Percentiles rank a stretch among this genome's conserved stretches.
Conservation (phyloP, 352 stramenopile species). For the Aphanomyces euteiches region DNA sequence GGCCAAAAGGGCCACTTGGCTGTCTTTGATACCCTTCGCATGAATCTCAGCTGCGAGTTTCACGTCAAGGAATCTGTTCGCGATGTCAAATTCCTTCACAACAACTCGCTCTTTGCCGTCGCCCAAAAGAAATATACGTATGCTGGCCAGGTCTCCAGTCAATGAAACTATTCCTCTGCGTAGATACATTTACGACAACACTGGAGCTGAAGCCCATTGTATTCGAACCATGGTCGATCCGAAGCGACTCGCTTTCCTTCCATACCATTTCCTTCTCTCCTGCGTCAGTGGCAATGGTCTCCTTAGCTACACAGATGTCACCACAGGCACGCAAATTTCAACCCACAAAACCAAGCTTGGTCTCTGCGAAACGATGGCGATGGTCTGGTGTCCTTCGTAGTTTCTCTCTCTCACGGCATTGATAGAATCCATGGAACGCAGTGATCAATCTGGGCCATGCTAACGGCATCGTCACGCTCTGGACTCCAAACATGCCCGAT, state of each 20-base stretch:
- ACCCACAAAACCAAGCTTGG: slow-evolving; percentile 91
- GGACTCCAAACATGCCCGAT: slow-evolving; percentile 92
- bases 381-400: slow-evolving; percentile 3
- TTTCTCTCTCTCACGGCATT: slow-evolving; percentile 17
- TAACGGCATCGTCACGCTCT: slow-evolving; percentile 98
- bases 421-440: slow-evolving; percentile 95
- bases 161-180: background rate
- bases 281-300: slow-evolving; percentile 87
- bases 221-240: slow-evolving; percentile 91
- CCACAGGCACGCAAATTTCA: slow-evolving; percentile 90
- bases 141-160: slow-evolving; percentile 23
- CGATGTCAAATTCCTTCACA: slow-evolving; percentile 97
- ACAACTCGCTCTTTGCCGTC: slow-evolving; percentile 95
- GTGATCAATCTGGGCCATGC: slow-evolving; percentile 95
- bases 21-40: slow-evolving; percentile 91
- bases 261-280: slow-evolving; percentile 98
- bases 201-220: slow-evolving; percentile 95
- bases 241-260: slow-evolving; percentile 93
- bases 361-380: slow-evolving; percentile 86
- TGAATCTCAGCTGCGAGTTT: slow-evolving; percentile 91
- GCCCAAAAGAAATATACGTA: slow-evolving; percentile 98
- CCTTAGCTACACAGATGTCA: slow-evolving; percentile 96
- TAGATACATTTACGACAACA: slow-evolving; percentile 95
- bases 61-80: slow-evolving; percentile 92
- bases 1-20: slow-evolving; percentile 94